phyloP scores from a whole-genome alignment of 768 basidiomycete species.

The Lentinus brumalis region DNA sequence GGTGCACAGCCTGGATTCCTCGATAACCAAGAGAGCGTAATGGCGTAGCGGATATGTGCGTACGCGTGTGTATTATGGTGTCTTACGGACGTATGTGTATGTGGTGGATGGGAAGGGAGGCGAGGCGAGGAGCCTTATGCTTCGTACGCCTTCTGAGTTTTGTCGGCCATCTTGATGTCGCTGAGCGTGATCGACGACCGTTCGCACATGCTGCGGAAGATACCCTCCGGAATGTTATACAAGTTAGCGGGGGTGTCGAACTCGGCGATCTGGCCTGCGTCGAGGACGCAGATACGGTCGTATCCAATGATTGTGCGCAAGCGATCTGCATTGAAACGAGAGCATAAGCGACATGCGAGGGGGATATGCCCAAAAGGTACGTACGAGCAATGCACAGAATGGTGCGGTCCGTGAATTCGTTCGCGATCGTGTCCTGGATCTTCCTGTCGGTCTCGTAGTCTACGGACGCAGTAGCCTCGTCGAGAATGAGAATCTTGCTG shows the following conservation, averaged over 20 bases:
- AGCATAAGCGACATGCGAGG: background rate
- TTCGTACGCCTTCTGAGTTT: constrained; percentile 20
- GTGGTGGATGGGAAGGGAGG: too few species aligned
- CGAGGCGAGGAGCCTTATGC: background rate
- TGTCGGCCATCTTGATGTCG: constrained; percentile 55
- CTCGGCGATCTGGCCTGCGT: constrained; percentile 81
- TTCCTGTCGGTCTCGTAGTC: constrained; percentile 89
- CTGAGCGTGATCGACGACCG: constrained; percentile 74
- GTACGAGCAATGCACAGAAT: constrained; percentile 85
- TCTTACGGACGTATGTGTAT: background rate
- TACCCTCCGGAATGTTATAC: constrained; percentile 57
- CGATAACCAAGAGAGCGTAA: background rate
- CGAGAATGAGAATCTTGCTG: constrained; percentile 80
- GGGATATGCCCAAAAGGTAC: constrained; percentile 29
- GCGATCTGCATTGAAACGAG: constrained; percentile 54
- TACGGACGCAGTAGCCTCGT: constrained; percentile 92
- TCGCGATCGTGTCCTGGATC: constrained; percentile 88
- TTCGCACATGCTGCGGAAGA: constrained; percentile 88
- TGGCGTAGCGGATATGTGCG: background rate
- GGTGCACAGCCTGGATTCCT: background rate
- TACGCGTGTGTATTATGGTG: background rate
- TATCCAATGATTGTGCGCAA: constrained; percentile 86
- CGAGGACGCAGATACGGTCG: constrained; percentile 87
- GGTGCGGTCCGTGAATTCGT: constrained; percentile 82
- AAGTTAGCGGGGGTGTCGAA: constrained; percentile 78